Evolutionary conservation across 164 flowering plant species (phyloP).

Genomic region (Magnolia changhungtana): DNA sequence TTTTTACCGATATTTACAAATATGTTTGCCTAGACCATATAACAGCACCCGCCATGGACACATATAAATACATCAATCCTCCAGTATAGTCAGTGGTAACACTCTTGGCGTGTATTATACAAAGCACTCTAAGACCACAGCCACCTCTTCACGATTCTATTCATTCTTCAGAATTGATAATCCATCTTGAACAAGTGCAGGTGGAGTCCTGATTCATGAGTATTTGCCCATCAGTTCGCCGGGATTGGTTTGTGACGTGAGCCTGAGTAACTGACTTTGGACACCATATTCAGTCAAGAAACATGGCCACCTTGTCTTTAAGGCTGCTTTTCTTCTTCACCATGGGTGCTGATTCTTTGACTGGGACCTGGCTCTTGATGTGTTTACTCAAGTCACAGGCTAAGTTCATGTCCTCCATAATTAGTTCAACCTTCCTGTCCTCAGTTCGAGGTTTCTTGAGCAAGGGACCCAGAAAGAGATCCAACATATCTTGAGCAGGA

Average conservation of each 20-base stretch:
- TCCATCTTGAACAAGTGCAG: background rate
- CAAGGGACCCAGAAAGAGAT: conserved; percentile 62
- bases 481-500: conserved; percentile 62
- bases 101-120: background rate
- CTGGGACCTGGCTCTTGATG: conserved; percentile 16
- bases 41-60: background rate
- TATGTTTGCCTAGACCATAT: too few species aligned
- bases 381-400: conserved; percentile 11
- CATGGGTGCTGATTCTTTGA: conserved; percentile 25
- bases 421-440: conserved; percentile 23
- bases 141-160: background rate
- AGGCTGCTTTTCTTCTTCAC: conserved; percentile 62
- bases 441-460: conserved; percentile 35
- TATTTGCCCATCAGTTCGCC: background rate
- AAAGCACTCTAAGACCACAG: background rate
- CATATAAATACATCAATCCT: background rate
- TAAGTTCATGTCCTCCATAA: conserved; percentile 10
- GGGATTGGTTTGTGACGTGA: background rate
- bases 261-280: background rate
- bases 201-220: background rate
- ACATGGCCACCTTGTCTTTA: conserved; percentile 55
- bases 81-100: background rate
- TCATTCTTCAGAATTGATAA: too few species aligned
- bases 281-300: conserved; percentile 39
- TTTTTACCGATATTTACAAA: background rate